Evolutionary conservation across 352 stramenopile genomes (phyloP).

Genomic region (Phytopythium aichiense): DNA sequence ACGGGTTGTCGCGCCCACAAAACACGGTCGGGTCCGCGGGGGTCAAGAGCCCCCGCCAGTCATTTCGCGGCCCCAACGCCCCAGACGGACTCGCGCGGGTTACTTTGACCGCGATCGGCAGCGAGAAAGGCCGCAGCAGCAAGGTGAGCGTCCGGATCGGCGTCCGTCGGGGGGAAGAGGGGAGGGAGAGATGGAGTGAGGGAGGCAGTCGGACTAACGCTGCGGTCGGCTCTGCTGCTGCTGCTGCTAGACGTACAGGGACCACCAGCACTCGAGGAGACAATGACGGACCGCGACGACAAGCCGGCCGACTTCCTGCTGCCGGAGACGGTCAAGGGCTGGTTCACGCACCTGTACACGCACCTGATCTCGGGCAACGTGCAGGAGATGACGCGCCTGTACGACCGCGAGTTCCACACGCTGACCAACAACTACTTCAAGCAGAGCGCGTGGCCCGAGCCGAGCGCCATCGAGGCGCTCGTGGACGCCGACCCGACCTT

Average conservation of each 20-base stretch:
- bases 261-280: conserved; percentile 6
- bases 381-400: conserved; percentile 78
- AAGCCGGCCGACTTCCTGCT: conserved; percentile 87
- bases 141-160: not conserved
- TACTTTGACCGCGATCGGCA: conserved; percentile 5
- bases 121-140: conserved; percentile 2
- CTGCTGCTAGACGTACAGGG: not conserved
- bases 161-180: not conserved
- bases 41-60: conserved; percentile 30
- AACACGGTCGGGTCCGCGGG: conserved; percentile 10
- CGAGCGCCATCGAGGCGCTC: conserved; percentile 79
- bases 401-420: conserved; percentile 86
- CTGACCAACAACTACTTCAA: conserved; percentile 94
- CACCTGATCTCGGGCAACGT: conserved; percentile 80
- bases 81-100: conserved; percentile 3
- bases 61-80: conserved; percentile 22
- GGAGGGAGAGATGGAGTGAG: not conserved
- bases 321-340: conserved; percentile 85
- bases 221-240: not conserved
- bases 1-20: conserved; percentile 25
- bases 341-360: conserved; percentile 87
- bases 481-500: conserved; percentile 90
- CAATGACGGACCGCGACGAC: conserved; percentile 68
- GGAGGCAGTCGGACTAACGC: not conserved
- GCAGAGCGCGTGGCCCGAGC: conserved; percentile 92